Evolutionary conservation across 1,284 basidiomycete genomes (phyloP).

Genomic region (Afroboletus lepidellus): DNA sequence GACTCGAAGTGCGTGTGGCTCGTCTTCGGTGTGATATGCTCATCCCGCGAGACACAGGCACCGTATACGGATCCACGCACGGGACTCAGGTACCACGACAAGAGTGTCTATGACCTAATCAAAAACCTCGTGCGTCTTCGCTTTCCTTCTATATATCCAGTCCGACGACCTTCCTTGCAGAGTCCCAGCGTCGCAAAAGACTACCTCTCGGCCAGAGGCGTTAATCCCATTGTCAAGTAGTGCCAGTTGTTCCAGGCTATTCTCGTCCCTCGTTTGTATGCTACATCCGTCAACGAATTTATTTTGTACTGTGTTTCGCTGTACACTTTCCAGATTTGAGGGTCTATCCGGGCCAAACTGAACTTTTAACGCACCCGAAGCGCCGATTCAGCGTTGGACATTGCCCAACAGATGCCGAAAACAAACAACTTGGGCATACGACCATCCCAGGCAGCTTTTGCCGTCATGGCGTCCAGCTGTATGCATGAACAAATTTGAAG

Average conservation of each 20-base stretch:
- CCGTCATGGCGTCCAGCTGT: too few species aligned
- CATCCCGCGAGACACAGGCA: too few species aligned
- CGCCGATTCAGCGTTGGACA: too few species aligned
- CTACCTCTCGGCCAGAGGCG: conserved; percentile 48
- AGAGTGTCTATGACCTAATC: conserved; percentile 81
- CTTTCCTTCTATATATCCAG: background rate
- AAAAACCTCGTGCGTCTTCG: conserved; percentile 65
- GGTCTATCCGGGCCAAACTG: too few species aligned
- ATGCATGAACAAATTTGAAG: too few species aligned
- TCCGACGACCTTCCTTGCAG: conserved; percentile 26
- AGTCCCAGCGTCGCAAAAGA: conserved; percentile 48
- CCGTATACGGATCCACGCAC: conserved; percentile 86
- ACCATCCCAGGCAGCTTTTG: too few species aligned
- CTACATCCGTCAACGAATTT: background rate
- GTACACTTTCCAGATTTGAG: too few species aligned
- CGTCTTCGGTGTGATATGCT: too few species aligned
- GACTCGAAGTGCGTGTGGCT: conserved; percentile 60
- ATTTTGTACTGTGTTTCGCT: too few species aligned
- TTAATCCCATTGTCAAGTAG: conserved; percentile 51
- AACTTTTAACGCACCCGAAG: too few species aligned
- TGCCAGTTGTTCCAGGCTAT: background rate
- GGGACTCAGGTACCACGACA: conserved; percentile 80
- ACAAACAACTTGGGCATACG: too few species aligned
- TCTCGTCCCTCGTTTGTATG: background rate
- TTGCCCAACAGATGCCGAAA: too few species aligned